Evolutionary conservation across 2,329 filamentous ascomycete genomes (phyloP), one percentile per base, ranked within the genome.

Genomic region (Fusarium sp.): DNA sequence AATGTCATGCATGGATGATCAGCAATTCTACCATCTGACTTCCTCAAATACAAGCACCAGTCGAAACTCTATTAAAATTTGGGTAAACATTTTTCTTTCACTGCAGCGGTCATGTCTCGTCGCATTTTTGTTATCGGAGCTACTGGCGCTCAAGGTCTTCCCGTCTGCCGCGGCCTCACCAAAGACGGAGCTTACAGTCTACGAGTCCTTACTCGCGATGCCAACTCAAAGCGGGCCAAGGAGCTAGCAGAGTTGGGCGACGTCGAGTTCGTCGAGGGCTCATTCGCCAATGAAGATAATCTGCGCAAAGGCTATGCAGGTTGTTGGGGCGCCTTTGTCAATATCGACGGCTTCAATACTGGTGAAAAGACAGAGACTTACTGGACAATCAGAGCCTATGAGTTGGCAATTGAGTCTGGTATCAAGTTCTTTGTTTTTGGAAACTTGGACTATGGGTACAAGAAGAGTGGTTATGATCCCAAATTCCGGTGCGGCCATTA

Each of bases 401-500:
- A 73, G 4, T 1, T 73, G 0, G 71, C 69, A 1, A 37, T 73
- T 9, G 71, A 73, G 18, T 58, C 54, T 12, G 62, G 66, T 0
- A 58, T 85, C 49, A 72, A 81, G 74, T 81, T 85, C 72, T 84
- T 86, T 72, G 80, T 84, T 30, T 88, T 85, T 64, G 86, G 85
- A 0, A 86, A 85, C 53, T 78, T 89, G 16, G 87, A 88, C 68
- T 88, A 84, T 63, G 81, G 72, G 0, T 83, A 83, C 43, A 87
- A 87, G 79, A 85, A 86, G 72, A 79, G 81, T 32, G 85, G 83
- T 0, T 89, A 85, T 70, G 79, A 86, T 28, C 81, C 84, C 0
- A 81, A 83, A 44, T 85, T 85, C 61, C 82, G 85, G 15, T 77
- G 78, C 3, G 87, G 87, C 1, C 87, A 89, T 77, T 87, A 87